A percentile compares a stretch with the other conserved stretches of the same genome.
phyloP scores from a whole-genome alignment of 1,139 yeast genomes.

The Entelexis sorbosivorans region DNA sequence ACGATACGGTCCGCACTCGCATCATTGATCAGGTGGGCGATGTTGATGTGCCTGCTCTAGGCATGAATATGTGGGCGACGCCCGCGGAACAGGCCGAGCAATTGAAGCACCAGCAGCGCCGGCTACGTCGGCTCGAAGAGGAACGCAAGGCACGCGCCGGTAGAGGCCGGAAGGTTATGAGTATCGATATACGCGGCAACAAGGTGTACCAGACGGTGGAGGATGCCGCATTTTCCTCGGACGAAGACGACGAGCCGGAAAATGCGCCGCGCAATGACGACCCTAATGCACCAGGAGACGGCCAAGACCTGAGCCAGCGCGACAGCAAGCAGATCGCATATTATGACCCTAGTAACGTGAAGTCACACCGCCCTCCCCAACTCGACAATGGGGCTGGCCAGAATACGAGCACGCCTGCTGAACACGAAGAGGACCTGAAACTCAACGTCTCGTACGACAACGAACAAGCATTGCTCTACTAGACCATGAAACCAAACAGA shows the following conservation, averaged over 20 bases:
- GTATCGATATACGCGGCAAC: constrained; percentile 73
- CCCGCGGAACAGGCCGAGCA: constrained; percentile 78
- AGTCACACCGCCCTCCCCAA: constrained; percentile 34
- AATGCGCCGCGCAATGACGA: constrained; percentile 20
- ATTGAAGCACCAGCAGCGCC: constrained; percentile 70
- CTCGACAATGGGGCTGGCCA: not conserved
- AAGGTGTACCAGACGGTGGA: constrained; percentile 42
- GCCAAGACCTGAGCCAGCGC: constrained; percentile 3
- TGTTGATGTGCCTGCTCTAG: constrained; percentile 46
- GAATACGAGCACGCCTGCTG: constrained; percentile 1
- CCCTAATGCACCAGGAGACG: constrained; percentile 2
- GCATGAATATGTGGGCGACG: constrained; percentile 67
- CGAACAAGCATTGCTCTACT: not conserved
- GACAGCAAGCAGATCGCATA: constrained; percentile 17
- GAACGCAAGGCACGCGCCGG: constrained; percentile 52
- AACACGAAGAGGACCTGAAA: not conserved
- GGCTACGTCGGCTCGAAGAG: constrained; percentile 52
- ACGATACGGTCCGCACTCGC: constrained; percentile 79
- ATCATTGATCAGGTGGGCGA: constrained; percentile 93
- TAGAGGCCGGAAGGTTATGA: constrained; percentile 60
- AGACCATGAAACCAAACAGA: not conserved
- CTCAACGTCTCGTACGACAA: not conserved
- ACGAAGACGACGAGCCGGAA: constrained; percentile 23
- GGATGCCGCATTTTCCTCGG: constrained; percentile 24
- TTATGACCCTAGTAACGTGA: constrained; percentile 24